Conservation (phyloP, 208 protist genomes). For the Trichomonas tenax region DNA sequence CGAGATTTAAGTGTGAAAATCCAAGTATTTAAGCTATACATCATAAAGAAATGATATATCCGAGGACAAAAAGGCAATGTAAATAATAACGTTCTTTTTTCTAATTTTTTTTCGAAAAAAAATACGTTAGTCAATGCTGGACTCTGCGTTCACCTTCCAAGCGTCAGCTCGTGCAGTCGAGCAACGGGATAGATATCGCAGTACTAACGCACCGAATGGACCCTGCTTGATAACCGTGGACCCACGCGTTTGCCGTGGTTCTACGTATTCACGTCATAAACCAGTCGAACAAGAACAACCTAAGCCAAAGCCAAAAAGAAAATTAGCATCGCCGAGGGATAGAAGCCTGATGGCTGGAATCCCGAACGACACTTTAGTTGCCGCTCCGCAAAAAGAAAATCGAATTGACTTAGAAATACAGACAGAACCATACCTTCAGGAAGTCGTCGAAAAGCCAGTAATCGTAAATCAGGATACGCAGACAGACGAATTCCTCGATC, state of each 20-base stretch:
- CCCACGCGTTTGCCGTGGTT: conserved; percentile 7
- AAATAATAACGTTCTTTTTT: too few species aligned
- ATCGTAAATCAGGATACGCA: conserved; percentile 54
- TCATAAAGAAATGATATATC: too few species aligned
- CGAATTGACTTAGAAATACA: conserved; percentile 15
- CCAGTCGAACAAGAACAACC: background rate
- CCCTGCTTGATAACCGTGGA: background rate
- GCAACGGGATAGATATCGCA: background rate
- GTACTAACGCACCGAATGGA: background rate
- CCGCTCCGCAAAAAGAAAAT: background rate
- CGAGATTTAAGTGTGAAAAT: too few species aligned
- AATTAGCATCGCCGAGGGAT: background rate
- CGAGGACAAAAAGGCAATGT: too few species aligned
- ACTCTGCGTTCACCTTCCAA: background rate
- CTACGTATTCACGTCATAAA: background rate
- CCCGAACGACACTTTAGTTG: background rate
- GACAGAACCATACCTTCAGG: background rate
- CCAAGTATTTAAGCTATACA: too few species aligned
- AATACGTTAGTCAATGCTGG: conserved; percentile 4
- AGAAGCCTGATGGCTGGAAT: background rate
- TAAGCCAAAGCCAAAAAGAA: background rate
- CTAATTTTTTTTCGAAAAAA: background rate
- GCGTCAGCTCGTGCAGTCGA: background rate
- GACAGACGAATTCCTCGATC: conserved; percentile 78
- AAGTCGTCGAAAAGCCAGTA: conserved; percentile 3